Conservation (phyloP, 1,284 basidiomycete species). For the Rhizoctonia solani region DNA sequence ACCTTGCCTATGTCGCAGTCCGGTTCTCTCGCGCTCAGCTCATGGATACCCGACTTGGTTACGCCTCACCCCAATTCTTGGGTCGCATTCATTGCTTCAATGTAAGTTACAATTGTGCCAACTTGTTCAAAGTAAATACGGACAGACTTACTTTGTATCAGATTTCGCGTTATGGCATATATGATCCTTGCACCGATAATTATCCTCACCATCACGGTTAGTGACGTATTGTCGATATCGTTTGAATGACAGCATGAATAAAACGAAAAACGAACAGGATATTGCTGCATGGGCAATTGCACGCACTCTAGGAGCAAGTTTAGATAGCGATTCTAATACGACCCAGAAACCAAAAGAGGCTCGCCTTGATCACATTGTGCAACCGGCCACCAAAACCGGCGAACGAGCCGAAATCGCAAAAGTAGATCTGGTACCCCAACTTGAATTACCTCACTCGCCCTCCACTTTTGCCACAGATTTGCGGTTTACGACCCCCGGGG, state of each 20-base stretch:
- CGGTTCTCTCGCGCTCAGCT: background rate
- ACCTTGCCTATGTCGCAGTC: no score
- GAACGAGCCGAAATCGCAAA: conserved; percentile 54
- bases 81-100: conserved; percentile 66
- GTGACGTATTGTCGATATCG: conserved; percentile 40
- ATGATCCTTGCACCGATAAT: conserved; percentile 64
- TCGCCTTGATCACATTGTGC: background rate
- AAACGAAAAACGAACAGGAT: conserved; percentile 54
- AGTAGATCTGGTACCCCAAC: conserved; percentile 63
- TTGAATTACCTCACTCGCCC: conserved; percentile 16
- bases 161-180: conserved; percentile 65
- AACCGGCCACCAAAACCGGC: background rate
- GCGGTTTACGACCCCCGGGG: conserved; percentile 22
- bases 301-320: conserved; percentile 68
- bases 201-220: conserved; percentile 66
- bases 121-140: background rate
- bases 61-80: conserved; percentile 53
- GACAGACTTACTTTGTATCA: background rate
- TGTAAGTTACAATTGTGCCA: conserved; percentile 1
- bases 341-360: conserved; percentile 27
- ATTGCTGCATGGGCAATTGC: conserved; percentile 79
- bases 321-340: background rate
- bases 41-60: conserved; percentile 38
- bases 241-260: conserved; percentile 16
- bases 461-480: conserved; percentile 19